Evolutionary conservation across 108 stramenopile genomes (phyloP), one percentile per base, ranked within the genome.

Genomic region (Nannochloropsis oceanica): DNA sequence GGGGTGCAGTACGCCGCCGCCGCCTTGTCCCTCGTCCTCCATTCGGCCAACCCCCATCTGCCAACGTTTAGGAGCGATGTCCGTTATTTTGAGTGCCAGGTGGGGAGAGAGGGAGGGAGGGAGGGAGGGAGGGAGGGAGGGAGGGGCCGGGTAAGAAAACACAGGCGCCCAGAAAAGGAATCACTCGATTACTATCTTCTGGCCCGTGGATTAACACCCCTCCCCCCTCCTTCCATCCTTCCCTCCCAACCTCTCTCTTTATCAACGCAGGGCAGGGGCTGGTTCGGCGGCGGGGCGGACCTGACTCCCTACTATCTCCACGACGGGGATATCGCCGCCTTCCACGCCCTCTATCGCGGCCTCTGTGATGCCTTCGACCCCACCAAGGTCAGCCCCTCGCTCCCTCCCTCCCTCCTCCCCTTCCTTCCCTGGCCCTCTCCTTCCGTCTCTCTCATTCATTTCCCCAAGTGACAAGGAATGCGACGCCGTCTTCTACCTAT

Each of bases 11-110:
- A 95, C 89, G 93, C 89, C 18, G 96, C 96, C 12, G 96, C 95
- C 25, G 95, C 96, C 11, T 86, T 97, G 84, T 94, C 94, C 79
- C 92, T 97, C 44, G 96, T 96, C 20, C 85, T 96, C 13, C 95
- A 96, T 88, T 93, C 93, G 8, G 84, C 84, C 81, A 88, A 84
- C 43, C 87, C 87, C 79, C 79, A 84, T 9, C 84, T 88, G 11
- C 87, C 87, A 18, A 97, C 96, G 42, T 95, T 97, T 91, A 92
- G 95, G 27, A 93, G 93, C n/a, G 95, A 96, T 87, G 95, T 96
- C 13, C 88, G 96, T 3, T 93, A 94, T 79, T 95, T 95, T 81
- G 84, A 87, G 84, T 84, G 12, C 82, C 82, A 86, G 44, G 44
- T 86, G 81, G 86, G n/a, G 20, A 81, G 82, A 25, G 80, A 88